Evolutionary conservation across 371 early-diverging fungal species (phyloP).

Genomic region (Mortierella sp.): DNA sequence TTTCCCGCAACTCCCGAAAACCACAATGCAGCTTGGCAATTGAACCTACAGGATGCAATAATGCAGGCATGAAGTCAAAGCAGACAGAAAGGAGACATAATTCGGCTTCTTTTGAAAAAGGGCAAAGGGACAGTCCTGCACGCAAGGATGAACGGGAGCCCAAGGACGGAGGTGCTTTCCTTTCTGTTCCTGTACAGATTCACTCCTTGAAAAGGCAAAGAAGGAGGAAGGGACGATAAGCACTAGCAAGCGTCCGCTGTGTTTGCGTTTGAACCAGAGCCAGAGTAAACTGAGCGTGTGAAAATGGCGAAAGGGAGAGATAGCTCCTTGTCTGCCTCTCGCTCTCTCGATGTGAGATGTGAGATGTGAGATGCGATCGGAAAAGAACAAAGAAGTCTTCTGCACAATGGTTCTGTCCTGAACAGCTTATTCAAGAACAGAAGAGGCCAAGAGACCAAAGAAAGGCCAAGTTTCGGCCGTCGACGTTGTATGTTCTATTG

Average conservation of each 20-base stretch:
- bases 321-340: background rate
- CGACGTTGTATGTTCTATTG: background rate
- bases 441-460: too few species aligned
- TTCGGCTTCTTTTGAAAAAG: background rate
- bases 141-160: conserved; percentile 29
- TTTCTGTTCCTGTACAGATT: background rate
- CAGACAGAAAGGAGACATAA: background rate
- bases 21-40: background rate
- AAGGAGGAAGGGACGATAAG: background rate
- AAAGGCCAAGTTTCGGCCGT: background rate
- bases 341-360: background rate
- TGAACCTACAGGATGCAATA: background rate
- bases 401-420: background rate
- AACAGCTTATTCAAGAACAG: background rate
- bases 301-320: background rate
- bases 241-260: background rate
- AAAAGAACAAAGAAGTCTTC: background rate
- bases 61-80: background rate
- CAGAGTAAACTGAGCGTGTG: conserved; percentile 8
- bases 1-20: conserved; percentile 5
- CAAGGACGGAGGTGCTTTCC: background rate
- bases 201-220: conserved; percentile 14
- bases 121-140: background rate
- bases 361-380: background rate
- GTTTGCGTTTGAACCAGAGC: conserved; percentile 7